A percentile compares a stretch with the other conserved stretches of the same genome.
These are phyloP conservation scores for Draba incana DNA, from an alignment of 345 rosid species.

Conservation along the genomic window DNA sequence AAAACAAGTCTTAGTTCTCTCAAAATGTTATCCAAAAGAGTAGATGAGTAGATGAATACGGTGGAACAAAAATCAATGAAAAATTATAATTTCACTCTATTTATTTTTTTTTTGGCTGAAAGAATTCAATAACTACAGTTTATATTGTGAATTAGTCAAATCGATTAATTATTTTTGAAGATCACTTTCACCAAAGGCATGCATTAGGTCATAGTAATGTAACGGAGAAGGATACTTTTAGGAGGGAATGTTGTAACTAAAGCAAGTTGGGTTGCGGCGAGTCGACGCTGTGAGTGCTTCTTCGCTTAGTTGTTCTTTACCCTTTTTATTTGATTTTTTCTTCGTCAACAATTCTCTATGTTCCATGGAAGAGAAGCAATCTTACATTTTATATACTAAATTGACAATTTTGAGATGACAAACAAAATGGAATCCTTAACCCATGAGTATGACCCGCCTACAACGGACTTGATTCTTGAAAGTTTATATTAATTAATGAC, in stretches of 20 bases:
- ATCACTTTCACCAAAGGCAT: conserved; percentile 15
- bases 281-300: conserved; percentile 49
- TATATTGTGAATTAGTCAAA: conserved; percentile 1
- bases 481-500: neutral
- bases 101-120: too few relatives aligned
- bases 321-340: conserved; percentile 22
- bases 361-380: conserved; percentile 37
- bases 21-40: too few relatives aligned
- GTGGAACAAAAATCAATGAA: too few relatives aligned
- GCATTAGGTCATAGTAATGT: conserved; percentile 16
- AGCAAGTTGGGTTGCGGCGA: conserved; percentile 57
- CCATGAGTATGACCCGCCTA: conserved; percentile 35
- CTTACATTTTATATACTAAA: conserved; percentile 26
- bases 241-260: conserved; percentile 42
- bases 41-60: too few relatives aligned
- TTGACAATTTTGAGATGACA: conserved; percentile 32
- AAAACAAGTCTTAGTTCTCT: too few relatives aligned
- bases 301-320: conserved; percentile 26
- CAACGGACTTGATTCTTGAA: conserved; percentile 36
- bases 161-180: neutral
- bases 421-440: conserved; percentile 35
- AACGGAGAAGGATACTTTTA: conserved; percentile 25
- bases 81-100: too few relatives aligned
- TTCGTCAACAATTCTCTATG: conserved; percentile 23
- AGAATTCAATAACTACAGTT: too few relatives aligned